Evolutionary conservation across 495 filamentous ascomycete genomes (phyloP).

Genomic region (Usnea hakonensis): DNA sequence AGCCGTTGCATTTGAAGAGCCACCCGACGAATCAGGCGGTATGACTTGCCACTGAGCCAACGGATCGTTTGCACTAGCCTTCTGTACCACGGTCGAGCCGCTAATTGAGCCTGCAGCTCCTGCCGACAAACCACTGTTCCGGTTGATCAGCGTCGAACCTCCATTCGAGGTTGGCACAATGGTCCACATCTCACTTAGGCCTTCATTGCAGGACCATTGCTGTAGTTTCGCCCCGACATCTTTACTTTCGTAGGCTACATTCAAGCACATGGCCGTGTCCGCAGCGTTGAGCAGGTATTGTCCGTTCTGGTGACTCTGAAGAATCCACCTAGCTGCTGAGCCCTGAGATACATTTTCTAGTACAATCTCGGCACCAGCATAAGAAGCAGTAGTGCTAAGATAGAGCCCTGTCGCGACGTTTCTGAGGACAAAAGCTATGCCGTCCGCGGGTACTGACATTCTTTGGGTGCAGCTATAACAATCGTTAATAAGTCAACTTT

Average conservation of each 20-base stretch:
- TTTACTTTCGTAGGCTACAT: conserved; percentile 6
- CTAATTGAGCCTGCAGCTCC: not conserved
- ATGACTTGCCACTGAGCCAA: conserved; percentile 2
- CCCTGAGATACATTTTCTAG: not conserved
- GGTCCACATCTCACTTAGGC: conserved; percentile 3
- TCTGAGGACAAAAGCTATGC: not conserved
- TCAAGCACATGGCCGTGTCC: conserved; percentile 2
- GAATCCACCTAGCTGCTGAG: not conserved
- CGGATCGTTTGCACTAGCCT: not conserved
- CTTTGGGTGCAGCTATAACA: too few species aligned
- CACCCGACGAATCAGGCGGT: not conserved
- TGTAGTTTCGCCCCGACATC: not conserved
- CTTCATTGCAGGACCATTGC: conserved; percentile 3
- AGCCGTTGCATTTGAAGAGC: not conserved
- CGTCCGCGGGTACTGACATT: not conserved
- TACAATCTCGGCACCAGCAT: conserved; percentile 9
- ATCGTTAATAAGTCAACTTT: too few species aligned
- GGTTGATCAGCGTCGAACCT: not conserved
- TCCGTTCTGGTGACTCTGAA: not conserved
- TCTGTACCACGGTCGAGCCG: not conserved
- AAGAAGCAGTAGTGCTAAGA: not conserved
- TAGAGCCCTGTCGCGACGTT: not conserved
- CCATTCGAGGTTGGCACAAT: not conserved
- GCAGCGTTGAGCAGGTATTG: conserved; percentile 1
- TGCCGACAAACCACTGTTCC: not conserved